phyloP scores from a whole-genome alignment of 257 asterid genomes.

The Verbena officinalis region DNA sequence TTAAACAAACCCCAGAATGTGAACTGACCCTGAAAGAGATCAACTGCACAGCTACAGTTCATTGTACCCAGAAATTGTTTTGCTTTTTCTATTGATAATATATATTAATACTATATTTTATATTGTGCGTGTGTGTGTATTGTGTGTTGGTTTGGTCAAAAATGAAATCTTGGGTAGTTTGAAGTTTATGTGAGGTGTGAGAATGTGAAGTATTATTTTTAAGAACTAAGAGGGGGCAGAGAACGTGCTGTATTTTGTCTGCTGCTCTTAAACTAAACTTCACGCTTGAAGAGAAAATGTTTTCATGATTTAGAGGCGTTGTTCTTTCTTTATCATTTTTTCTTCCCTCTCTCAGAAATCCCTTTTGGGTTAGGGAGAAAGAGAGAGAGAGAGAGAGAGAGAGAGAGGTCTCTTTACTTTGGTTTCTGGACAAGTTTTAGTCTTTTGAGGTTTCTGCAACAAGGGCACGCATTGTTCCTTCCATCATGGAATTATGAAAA shows the following conservation, averaged over 20 bases:
- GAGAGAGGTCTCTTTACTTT: conserved; percentile 34
- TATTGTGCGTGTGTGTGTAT: background rate
- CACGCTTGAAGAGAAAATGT: conserved; percentile 52
- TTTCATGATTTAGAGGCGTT: conserved; percentile 40
- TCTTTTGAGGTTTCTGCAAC: conserved; percentile 73
- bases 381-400: conserved; percentile 33
- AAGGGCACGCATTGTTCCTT: conserved; percentile 64
- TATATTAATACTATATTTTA: background rate
- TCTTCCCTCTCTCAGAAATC: too few relatives aligned
- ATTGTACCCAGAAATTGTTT: conserved; percentile 36
- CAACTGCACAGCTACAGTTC: conserved; percentile 28
- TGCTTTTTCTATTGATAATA: conserved; percentile 7
- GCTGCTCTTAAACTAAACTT: conserved; percentile 38
- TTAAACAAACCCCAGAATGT: conserved; percentile 25
- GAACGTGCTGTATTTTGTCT: conserved; percentile 69
- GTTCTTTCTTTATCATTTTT: conserved; percentile 29
- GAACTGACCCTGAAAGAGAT: conserved; percentile 26
- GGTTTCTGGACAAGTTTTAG: conserved; percentile 54
- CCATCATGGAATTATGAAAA: conserved; percentile 48
- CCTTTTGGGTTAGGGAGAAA: conserved; percentile 27
- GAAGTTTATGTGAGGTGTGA: conserved; percentile 32
- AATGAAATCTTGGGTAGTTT: conserved; percentile 45
- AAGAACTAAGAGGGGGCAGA: conserved; percentile 36
- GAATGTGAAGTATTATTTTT: conserved; percentile 35
- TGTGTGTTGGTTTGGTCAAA: conserved; percentile 44